phyloP scores from a whole-genome alignment of 768 basidiomycete species.

The Tulasnella sp. region DNA sequence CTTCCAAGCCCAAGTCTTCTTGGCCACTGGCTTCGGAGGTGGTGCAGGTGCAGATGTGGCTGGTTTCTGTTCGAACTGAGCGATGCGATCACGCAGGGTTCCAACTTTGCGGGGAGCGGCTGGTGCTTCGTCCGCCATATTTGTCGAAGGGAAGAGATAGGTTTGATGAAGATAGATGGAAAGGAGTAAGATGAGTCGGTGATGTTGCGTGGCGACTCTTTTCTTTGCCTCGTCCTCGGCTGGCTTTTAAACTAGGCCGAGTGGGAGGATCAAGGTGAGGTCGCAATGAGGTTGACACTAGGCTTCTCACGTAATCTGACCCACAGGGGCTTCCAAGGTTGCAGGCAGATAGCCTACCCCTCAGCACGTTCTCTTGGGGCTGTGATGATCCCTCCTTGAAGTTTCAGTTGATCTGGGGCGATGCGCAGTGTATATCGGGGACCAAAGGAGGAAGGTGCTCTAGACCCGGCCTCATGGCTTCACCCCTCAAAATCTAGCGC shows the following conservation, averaged over 20 bases:
- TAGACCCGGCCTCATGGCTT: too few relatives aligned
- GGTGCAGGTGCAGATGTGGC: conserved; percentile 34
- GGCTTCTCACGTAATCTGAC: not conserved
- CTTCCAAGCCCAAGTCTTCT: conserved; percentile 33
- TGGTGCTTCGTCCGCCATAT: conserved; percentile 18
- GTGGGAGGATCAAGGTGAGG: not conserved
- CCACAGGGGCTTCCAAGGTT: not conserved
- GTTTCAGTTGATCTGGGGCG: too few relatives aligned
- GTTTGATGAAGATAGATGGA: not conserved
- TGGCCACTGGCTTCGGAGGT: conserved; percentile 40
- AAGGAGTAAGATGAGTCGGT: not conserved
- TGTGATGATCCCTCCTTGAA: not conserved
- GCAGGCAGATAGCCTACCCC: not conserved
- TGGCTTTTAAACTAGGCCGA: not conserved
- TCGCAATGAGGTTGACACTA: not conserved
- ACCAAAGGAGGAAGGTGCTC: too few relatives aligned
- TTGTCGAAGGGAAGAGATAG: too few relatives aligned
- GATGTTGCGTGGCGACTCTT: not conserved
- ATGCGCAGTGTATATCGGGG: too few relatives aligned
- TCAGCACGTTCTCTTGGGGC: not conserved
- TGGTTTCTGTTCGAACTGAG: conserved; percentile 67
- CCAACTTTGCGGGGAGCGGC: conserved; percentile 42
- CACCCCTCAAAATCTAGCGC: too few relatives aligned
- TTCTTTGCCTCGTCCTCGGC: too few relatives aligned
- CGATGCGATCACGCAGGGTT: conserved; percentile 79